phyloP scores from a whole-genome alignment of 2,329 filamentous ascomycete species.

The Zasmidium citrigriseum region DNA sequence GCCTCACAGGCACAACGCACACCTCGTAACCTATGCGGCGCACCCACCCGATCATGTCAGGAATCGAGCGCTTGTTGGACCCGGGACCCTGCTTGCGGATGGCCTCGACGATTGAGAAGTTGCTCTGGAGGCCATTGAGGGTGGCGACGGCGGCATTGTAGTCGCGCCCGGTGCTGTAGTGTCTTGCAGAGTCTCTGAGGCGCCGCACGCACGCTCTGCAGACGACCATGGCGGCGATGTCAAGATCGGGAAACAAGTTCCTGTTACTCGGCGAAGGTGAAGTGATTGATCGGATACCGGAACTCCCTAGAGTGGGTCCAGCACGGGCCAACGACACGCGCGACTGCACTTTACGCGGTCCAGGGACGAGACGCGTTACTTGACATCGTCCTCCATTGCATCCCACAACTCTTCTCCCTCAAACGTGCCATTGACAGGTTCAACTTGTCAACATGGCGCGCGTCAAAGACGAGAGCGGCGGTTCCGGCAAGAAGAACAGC shows the following conservation, averaged over 20 bases:
- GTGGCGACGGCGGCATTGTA: conserved; percentile 65
- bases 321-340: not conserved
- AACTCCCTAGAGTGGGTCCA: no score
- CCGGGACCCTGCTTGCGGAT: conserved; percentile 72
- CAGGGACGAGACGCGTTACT: not conserved
- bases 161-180: conserved; percentile 24
- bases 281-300: no score
- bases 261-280: not conserved
- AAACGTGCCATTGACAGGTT: not conserved
- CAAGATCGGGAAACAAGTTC: conserved; percentile 2
- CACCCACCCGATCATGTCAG: conserved; percentile 80
- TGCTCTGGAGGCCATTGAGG: conserved; percentile 77
- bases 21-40: conserved; percentile 73
- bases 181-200: conserved; percentile 1
- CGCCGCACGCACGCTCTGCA: conserved; percentile 13
- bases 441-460: conserved; percentile 13
- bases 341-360: not conserved
- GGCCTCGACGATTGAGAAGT: conserved; percentile 74
- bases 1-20: conserved; percentile 39
- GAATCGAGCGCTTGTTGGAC: conserved; percentile 74
- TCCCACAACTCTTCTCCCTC: not conserved
- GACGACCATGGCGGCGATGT: conserved; percentile 3
- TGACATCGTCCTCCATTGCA: not conserved
- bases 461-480: conserved; percentile 5
- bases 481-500: conserved; percentile 43